Conservation (phyloP, 2,329 filamentous ascomycete species). For the Apiospora malaysiana region DNA sequence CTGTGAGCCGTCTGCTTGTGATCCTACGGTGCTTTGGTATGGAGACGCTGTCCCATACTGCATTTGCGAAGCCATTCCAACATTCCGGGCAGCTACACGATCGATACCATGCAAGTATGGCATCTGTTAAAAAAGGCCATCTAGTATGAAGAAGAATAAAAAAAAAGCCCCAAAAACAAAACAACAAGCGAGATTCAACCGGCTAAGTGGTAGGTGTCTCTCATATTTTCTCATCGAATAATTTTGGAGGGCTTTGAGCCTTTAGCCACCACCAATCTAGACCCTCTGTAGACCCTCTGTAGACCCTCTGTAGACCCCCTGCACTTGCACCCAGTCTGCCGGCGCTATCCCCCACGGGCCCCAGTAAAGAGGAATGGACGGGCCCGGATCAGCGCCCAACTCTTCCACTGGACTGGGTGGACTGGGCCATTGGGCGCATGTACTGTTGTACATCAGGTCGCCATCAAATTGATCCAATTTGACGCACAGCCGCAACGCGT, state of each 20-base stretch:
- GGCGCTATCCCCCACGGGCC: conserved; percentile 8
- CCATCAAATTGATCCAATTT: background rate
- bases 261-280: background rate
- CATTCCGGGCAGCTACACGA: no score
- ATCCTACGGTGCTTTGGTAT: no score
- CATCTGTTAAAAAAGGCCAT: no score
- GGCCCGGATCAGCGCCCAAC: conserved; percentile 5
- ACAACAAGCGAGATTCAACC: no score
- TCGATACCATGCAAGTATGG: no score
- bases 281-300: background rate
- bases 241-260: background rate
- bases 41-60: no score
- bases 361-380: background rate
- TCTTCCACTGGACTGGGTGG: background rate
- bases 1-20: no score
- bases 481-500: conserved; percentile 7
- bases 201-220: no score
- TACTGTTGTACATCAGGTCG: background rate
- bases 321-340: conserved; percentile 8
- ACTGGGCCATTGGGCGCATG: background rate
- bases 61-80: no score
- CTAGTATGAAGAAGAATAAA: no score
- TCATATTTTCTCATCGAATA: no score
- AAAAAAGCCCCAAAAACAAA: no score
- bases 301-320: background rate